A percentile compares a stretch with the other conserved stretches of the same genome.
phyloP scores from a whole-genome alignment of 2,329 filamentous ascomycete genomes.

The Hypoxylon sp. region DNA sequence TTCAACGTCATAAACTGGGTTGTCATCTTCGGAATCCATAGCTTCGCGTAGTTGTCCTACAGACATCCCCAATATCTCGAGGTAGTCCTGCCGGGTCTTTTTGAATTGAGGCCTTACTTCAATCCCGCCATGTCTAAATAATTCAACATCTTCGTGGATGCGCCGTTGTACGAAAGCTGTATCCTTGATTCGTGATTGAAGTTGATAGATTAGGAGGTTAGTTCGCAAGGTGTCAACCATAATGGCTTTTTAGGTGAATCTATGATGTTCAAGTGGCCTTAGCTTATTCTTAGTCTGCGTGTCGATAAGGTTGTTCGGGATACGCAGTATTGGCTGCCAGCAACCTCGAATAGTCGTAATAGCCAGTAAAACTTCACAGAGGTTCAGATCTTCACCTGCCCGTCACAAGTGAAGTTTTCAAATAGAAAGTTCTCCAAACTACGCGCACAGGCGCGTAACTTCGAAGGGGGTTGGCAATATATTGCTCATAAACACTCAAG shows the following conservation, averaged over 20 bases:
- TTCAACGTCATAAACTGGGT: background rate
- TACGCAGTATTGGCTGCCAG: background rate
- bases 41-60: slow-evolving; percentile 23
- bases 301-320: background rate
- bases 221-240: slow-evolving; percentile 10
- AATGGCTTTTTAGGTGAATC: background rate
- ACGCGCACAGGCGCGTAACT: background rate
- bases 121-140: background rate
- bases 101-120: slow-evolving; percentile 1
- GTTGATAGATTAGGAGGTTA: background rate
- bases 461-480: slow-evolving; percentile 2
- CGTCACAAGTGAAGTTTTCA: background rate
- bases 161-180: slow-evolving; percentile 10
- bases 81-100: slow-evolving; percentile 10
- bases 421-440: background rate
- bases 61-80: slow-evolving; percentile 19
- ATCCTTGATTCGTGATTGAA: slow-evolving; percentile 6
- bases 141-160: slow-evolving; percentile 9
- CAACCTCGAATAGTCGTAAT: background rate
- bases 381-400: background rate
- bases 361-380: background rate
- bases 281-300: background rate
- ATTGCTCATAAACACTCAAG: background rate
- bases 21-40: slow-evolving; percentile 11
- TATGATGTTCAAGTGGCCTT: background rate